These are phyloP conservation scores for Lablab purpureus DNA, from an alignment of 306 rosid genomes.

Conservation along the genomic window DNA sequence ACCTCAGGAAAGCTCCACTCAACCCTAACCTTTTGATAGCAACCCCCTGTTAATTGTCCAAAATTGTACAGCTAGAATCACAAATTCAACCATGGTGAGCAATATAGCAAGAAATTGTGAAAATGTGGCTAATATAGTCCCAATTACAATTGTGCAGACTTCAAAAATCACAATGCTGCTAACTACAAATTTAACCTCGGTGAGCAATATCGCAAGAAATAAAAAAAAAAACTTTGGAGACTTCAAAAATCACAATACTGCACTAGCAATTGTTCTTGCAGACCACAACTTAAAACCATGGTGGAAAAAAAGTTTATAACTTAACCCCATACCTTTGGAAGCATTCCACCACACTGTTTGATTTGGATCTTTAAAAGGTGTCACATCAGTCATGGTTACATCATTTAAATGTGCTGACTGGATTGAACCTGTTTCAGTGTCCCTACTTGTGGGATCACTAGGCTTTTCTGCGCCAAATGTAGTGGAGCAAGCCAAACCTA, in stretches of 20 bases:
- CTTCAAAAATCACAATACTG: neutral
- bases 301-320: too few relatives aligned
- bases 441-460: slow-evolving; percentile 1
- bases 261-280: neutral
- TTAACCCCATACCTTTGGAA: neutral
- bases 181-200: neutral
- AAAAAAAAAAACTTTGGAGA: neutral
- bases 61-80: neutral
- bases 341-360: too few relatives aligned
- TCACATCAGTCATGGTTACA: neutral
- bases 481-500: slow-evolving; percentile 1
- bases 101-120: neutral
- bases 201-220: neutral
- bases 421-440: slow-evolving; percentile 17
- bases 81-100: neutral
- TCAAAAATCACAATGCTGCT: too few relatives aligned
- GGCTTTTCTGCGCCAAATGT: slow-evolving; percentile 13
- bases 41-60: neutral
- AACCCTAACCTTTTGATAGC: neutral
- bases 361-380: slow-evolving; percentile 1
- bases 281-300: neutral
- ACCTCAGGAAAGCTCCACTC: slow-evolving; percentile 16
- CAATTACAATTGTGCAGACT: neutral
- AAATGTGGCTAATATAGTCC: neutral
- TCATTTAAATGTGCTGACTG: slow-evolving; percentile 8